Percentiles rank a stretch among this genome's conserved stretches.
These are phyloP conservation scores for Camelina sativa DNA, from an alignment of 345 rosid species.

Conservation along the genomic window DNA sequence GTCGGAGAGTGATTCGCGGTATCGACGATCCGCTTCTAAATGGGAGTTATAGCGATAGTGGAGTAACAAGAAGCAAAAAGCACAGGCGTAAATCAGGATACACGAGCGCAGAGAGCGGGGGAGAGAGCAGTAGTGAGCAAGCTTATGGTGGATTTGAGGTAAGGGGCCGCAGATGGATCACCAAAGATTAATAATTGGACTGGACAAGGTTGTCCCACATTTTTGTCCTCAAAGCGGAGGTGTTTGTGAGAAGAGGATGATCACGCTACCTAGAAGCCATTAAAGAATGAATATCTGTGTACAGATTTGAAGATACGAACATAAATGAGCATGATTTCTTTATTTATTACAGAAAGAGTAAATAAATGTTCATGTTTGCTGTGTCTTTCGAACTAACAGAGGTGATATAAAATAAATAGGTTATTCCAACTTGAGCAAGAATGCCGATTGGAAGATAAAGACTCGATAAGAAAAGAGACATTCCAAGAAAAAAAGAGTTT, in stretches of 20 bases:
- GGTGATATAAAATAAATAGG: background rate
- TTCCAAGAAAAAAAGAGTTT: background rate
- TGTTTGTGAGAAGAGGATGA: conserved; percentile 33
- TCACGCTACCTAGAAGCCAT: conserved; percentile 26
- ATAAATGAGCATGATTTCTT: conserved; percentile 31
- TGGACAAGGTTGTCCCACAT: conserved; percentile 24
- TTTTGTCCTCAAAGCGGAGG: conserved; percentile 27
- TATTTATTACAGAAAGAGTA: conserved; percentile 30
- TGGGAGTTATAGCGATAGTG: conserved; percentile 91
- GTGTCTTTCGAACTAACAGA: conserved; percentile 20
- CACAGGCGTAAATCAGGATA: conserved; percentile 71
- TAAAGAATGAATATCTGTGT: conserved; percentile 37
- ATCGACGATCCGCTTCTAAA: conserved; percentile 94
- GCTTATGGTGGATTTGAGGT: conserved; percentile 69
- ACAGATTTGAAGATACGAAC: conserved; percentile 41
- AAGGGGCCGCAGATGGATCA: conserved; percentile 85
- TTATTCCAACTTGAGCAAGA: conserved; percentile 5
- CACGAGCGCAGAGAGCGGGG: conserved; percentile 88
- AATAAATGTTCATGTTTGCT: conserved; percentile 17
- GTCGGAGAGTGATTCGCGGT: conserved; percentile 79
- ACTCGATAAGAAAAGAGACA: background rate
- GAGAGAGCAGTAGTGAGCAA: conserved; percentile 96
- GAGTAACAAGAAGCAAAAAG: conserved; percentile 68
- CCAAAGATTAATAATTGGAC: conserved; percentile 56
- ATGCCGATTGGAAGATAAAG: conserved; percentile 2